phyloP scores from a whole-genome alignment of 2,329 filamentous ascomycete genomes.

The Chalara sp. region DNA sequence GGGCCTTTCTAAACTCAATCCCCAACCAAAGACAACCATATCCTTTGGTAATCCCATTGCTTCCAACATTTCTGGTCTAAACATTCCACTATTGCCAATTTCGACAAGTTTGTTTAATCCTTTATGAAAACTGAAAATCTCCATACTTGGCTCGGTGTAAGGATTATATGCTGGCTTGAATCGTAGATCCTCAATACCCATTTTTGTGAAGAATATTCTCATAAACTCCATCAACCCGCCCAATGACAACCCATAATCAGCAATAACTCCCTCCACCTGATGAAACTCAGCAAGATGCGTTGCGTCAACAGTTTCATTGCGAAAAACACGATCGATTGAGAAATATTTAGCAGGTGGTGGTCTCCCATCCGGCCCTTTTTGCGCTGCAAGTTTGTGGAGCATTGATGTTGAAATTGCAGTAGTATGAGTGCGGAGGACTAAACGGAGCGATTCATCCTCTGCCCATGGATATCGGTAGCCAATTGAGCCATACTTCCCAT shows the following conservation, averaged over 20 bases:
- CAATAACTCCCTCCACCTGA: conserved; percentile 97
- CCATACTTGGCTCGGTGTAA: conserved; percentile 94
- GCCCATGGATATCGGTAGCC: conserved; percentile 96
- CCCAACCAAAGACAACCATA: conserved; percentile 91
- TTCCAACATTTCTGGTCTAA: conserved; percentile 95
- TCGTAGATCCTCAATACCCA: conserved; percentile 79
- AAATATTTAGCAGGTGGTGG: conserved; percentile 81
- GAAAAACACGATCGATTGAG: conserved; percentile 96
- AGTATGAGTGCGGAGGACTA: conserved; percentile 93
- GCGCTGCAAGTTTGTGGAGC: conserved; percentile 79
- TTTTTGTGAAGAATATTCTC: conserved; percentile 92
- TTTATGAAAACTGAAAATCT: conserved; percentile 93
- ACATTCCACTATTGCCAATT: conserved; percentile 98
- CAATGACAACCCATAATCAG: conserved; percentile 87
- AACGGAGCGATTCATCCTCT: conserved; percentile 74
- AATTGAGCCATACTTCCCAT: conserved; percentile 88
- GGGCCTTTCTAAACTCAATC: conserved; percentile 82
- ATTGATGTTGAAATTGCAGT: conserved; percentile 88
- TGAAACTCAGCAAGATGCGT: conserved; percentile 98
- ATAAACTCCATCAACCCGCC: conserved; percentile 93
- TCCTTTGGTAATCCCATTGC: conserved; percentile 89
- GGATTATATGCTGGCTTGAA: conserved; percentile 98
- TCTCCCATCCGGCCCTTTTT: conserved; percentile 65
- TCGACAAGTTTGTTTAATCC: conserved; percentile 88
- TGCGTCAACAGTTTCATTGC: conserved; percentile 94